A percentile compares a stretch with the other conserved stretches of the same genome.
phyloP scores from a whole-genome alignment of 2,329 filamentous ascomycete species.

The Nothomitra cinnamomea region DNA sequence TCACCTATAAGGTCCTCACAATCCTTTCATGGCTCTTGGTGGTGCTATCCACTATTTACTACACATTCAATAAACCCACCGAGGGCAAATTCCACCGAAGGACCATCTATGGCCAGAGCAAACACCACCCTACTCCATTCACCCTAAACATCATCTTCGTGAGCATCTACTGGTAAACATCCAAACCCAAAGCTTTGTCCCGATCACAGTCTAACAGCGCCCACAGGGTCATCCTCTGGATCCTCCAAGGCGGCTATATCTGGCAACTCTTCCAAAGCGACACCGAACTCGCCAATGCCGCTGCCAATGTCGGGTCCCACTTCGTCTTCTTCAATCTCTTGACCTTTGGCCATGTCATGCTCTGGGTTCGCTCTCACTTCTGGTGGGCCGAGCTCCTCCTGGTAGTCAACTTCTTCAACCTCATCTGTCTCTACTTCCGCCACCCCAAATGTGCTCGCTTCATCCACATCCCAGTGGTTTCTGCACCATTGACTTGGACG shows the following conservation, averaged over 20 bases:
- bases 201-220: background rate
- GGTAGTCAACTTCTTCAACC: constrained; percentile 67
- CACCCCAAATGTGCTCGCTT: constrained; percentile 54
- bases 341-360: constrained; percentile 64
- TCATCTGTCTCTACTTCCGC: constrained; percentile 63
- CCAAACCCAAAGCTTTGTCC: constrained; percentile 9
- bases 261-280: constrained; percentile 58
- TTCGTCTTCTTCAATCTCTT: constrained; percentile 78
- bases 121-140: constrained; percentile 51
- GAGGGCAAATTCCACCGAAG: constrained; percentile 37
- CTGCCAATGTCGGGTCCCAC: constrained; percentile 64
- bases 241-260: constrained; percentile 61
- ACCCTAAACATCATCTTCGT: constrained; percentile 47
- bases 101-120: constrained; percentile 62
- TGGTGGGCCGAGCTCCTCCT: constrained; percentile 60
- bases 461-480: constrained; percentile 60
- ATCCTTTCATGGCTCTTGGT: constrained; percentile 59
- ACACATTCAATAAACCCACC: constrained; percentile 45
- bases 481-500: constrained; percentile 69
- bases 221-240: constrained; percentile 50
- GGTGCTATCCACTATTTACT: constrained; percentile 56
- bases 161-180: constrained; percentile 55
- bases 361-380: constrained; percentile 65
- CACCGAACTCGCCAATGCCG: constrained; percentile 43
- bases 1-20: constrained; percentile 60